Evolutionary conservation across 2,329 filamentous ascomycete genomes (phyloP).

Genomic region (Biscogniauxia sp.): DNA sequence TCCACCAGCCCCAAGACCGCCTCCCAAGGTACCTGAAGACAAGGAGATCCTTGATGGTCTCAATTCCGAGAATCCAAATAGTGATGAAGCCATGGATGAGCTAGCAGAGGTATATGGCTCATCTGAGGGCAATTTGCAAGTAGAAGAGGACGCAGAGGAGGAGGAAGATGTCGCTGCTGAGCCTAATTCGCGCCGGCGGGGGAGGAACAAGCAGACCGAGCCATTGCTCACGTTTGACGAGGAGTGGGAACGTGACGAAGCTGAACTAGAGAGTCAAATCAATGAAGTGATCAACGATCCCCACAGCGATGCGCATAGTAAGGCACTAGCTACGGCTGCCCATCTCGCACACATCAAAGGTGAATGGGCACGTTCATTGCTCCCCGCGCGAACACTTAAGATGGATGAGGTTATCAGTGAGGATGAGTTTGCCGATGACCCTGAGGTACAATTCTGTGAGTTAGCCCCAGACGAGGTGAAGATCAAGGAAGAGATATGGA

Average conservation of each 20-base stretch:
- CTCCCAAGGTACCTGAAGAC: slow-evolving; percentile 14
- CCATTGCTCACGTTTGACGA: slow-evolving; percentile 56
- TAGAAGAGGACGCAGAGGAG: slow-evolving; percentile 36
- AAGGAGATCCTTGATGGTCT: slow-evolving; percentile 29
- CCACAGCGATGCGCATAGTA: slow-evolving; percentile 50
- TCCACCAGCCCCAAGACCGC: slow-evolving; percentile 21
- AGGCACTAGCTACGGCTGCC: slow-evolving; percentile 56
- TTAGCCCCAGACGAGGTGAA: slow-evolving; percentile 70
- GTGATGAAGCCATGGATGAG: slow-evolving; percentile 44
- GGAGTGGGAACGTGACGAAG: slow-evolving; percentile 62
- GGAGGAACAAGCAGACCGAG: slow-evolving; percentile 29
- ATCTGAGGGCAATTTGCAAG: slow-evolving; percentile 31
- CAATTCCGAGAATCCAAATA: slow-evolving; percentile 32
- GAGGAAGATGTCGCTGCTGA: slow-evolving; percentile 18
- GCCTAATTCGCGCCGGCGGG: slow-evolving; percentile 20
- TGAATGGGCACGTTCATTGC: slow-evolving; percentile 48
- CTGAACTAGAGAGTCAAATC: slow-evolving; percentile 68
- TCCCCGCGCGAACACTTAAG: slow-evolving; percentile 47
- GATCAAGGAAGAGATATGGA: slow-evolving; percentile 90
- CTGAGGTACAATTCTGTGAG: slow-evolving; percentile 78
- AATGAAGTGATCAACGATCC: slow-evolving; percentile 66
- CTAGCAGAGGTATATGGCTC: slow-evolving; percentile 32
- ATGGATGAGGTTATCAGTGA: slow-evolving; percentile 68
- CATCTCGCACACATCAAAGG: slow-evolving; percentile 54
- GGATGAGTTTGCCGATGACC: slow-evolving; percentile 85